Conservation (phyloP, 164 flowering plant genomes). For the Magnolia kwangsiensis region DNA sequence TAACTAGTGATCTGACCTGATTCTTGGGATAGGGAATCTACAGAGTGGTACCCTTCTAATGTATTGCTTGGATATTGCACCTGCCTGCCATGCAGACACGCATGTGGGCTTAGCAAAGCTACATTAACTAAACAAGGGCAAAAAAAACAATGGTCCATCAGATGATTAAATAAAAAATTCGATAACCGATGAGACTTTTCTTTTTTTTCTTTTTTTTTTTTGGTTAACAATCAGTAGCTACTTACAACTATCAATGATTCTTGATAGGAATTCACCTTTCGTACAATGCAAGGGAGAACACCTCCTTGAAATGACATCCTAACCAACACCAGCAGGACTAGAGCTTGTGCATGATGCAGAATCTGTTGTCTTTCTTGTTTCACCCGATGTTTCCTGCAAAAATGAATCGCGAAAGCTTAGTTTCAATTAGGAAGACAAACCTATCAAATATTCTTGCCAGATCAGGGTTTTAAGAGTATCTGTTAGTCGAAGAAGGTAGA, state of each 20-base stretch:
- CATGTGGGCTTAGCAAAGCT: too few species aligned
- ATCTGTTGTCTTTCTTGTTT: not conserved
- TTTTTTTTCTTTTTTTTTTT: too few species aligned
- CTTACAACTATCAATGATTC: not conserved
- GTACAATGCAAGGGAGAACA: not conserved
- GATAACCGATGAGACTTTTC: not conserved
- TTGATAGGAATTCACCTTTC: not conserved
- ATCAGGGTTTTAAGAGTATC: not conserved
- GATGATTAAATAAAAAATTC: too few species aligned
- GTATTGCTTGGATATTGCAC: too few species aligned
- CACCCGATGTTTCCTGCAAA: not conserved
- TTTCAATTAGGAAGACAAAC: not conserved
- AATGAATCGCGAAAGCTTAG: not conserved
- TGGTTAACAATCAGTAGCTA: not conserved
- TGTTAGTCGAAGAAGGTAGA: not conserved
- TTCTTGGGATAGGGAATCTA: too few species aligned
- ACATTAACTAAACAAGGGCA: too few species aligned
- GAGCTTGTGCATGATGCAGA: not conserved
- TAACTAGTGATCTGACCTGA: too few species aligned
- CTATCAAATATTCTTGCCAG: not conserved
- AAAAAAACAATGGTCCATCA: too few species aligned
- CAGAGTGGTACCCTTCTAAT: too few species aligned
- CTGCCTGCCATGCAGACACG: too few species aligned
- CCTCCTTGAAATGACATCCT: not conserved
- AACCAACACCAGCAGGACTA: not conserved